Conservation (phyloP, 1,284 basidiomycete species). For the Fomitopsis palustris region DNA sequence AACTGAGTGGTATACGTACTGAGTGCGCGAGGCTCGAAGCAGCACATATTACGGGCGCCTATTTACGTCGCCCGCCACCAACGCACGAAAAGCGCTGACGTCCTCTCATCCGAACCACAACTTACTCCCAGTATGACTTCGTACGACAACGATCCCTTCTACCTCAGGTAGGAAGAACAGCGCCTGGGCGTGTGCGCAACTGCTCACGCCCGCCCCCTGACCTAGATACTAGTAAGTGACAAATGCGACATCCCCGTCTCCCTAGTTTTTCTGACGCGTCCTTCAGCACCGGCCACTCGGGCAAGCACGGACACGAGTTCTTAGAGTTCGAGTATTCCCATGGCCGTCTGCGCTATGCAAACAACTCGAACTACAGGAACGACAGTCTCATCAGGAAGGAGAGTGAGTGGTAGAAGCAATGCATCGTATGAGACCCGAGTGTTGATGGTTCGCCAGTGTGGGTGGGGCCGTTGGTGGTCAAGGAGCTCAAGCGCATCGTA, state of each 20-base stretch:
- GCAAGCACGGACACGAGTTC: slow-evolving; percentile 96
- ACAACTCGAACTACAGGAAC: slow-evolving; percentile 99
- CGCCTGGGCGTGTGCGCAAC: slow-evolving; percentile 26
- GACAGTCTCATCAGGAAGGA: slow-evolving; percentile 98
- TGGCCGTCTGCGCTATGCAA: slow-evolving; percentile 94
- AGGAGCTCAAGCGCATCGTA: slow-evolving; percentile 94
- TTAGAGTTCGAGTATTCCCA: slow-evolving; percentile 98
- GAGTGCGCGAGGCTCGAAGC: too few relatives aligned
- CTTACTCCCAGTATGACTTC: slow-evolving; percentile 37
- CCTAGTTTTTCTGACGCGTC: not conserved
- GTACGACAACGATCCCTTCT: slow-evolving; percentile 72
- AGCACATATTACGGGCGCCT: not conserved
- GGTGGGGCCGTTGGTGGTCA: slow-evolving; percentile 87
- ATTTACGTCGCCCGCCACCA: not conserved
- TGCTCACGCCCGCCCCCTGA: slow-evolving; percentile 25
- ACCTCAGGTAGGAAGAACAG: slow-evolving; percentile 63
- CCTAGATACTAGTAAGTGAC: slow-evolving; percentile 78
- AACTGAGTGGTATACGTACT: too few relatives aligned
- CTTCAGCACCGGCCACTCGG: slow-evolving; percentile 88
- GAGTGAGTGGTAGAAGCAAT: slow-evolving; percentile 56
- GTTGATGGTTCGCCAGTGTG: slow-evolving; percentile 63
- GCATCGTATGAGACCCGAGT: not conserved
- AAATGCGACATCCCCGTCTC: slow-evolving; percentile 2
- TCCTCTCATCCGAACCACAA: not conserved
- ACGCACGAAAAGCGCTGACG: not conserved